phyloP scores from a whole-genome alignment of 441 rosid genomes.

The Corymbia calophylla region DNA sequence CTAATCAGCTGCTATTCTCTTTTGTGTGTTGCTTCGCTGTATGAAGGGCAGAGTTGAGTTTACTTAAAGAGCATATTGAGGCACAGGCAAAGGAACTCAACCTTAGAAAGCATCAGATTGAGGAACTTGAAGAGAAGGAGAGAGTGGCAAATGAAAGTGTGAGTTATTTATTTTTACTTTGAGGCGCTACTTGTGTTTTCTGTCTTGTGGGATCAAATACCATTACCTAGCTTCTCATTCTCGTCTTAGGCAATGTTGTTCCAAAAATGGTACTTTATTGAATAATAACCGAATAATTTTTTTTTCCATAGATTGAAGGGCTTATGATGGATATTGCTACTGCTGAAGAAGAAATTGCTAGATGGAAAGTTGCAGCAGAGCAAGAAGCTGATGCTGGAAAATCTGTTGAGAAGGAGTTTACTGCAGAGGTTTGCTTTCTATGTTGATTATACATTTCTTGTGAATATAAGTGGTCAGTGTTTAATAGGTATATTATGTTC shows the following conservation, averaged over 20 bases:
- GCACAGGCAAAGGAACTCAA: constrained; percentile 71
- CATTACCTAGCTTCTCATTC: neutral
- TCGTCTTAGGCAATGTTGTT: neutral
- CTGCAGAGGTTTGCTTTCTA: constrained; percentile 47
- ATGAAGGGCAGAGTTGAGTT: constrained; percentile 75
- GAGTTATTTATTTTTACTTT: constrained; percentile 16
- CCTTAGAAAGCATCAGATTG: constrained; percentile 56
- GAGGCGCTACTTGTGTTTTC: neutral
- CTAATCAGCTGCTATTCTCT: constrained; percentile 17
- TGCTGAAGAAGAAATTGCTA: constrained; percentile 90
- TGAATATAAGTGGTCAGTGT: neutral
- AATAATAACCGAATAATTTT: neutral
- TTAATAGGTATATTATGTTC: neutral
- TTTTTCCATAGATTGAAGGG: constrained; percentile 66
- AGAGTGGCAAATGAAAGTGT: constrained; percentile 91
- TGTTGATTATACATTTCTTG: neutral
- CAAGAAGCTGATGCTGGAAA: constrained; percentile 96
- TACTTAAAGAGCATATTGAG: constrained; percentile 60
- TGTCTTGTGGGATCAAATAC: neutral
- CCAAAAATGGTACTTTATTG: neutral
- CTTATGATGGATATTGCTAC: constrained; percentile 93
- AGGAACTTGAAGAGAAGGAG: constrained; percentile 84
- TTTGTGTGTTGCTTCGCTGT: constrained; percentile 16
- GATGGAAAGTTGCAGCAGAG: constrained; percentile 99
- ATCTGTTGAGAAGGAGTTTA: constrained; percentile 80